Base-by-base conservation (phyloP, 2,329 filamentous ascomycete species). In the Nothomitra cinnamomea region DNA sequence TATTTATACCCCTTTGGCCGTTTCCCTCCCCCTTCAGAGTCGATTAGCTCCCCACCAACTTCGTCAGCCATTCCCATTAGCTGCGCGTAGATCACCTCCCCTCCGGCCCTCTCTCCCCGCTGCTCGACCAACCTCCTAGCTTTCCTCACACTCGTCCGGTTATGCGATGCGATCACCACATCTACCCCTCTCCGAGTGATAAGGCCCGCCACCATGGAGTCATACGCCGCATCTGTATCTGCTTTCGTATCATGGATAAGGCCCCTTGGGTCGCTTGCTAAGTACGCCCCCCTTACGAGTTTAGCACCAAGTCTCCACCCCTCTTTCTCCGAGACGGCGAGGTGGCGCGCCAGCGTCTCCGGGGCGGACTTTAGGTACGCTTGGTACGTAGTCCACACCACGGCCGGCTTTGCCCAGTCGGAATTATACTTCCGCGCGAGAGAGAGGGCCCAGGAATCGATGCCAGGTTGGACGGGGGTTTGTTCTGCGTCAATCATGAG, bases 31-130 rank as follows among this genome's bases (percentile, higher is more conserved):
- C 72, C 68, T 54, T 62, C 60, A 25, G 61, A 60, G 28, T 76
- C 67, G 15, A 80, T 64, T 0, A 80, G 64, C 2, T 69, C 67
- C 58, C 76, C 75, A 52, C 45, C 28, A 2, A 96, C 80, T 64
- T 95, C 89, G 60, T 96, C 90, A 1, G 90, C 90, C 90, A 96
- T 96, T 41, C 90, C 89, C 70, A 90, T 85, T 1, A 95, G 77
- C 69, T 95, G 89, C 2, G 85, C 85, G 65, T 87, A 88, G 0
- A 69, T 67, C 8, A 79, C 66, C 2, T 72, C 69, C 41, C 66
- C 62, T 2, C 61, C 62, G 43, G 60, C 58, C 25, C 66, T 59
- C 51, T 77, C 74, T 19, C 67, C 58, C 45, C 71, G 68, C 5
- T 3, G 7, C 5, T 7, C 5, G 15, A 41, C 2, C 15, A 52